A percentile compares a stretch with the other conserved stretches of the same genome.
Evolutionary conservation across 1,139 yeast genomes (phyloP).

Genomic region (Suzukiozyma palmioleophila): DNA sequence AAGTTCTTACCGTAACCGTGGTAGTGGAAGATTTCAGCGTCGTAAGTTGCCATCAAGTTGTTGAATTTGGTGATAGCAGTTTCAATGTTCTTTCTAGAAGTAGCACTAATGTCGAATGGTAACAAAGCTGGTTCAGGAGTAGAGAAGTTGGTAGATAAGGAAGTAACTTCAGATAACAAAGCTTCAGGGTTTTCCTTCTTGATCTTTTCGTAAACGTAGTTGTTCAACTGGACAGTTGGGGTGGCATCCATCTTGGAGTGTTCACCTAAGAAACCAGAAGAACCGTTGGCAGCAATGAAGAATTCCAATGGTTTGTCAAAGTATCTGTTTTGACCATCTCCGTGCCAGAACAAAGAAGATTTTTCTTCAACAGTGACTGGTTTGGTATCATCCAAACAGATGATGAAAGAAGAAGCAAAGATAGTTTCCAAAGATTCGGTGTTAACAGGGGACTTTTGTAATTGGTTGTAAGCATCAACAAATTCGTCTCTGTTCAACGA

Average conservation of each 20-base stretch:
- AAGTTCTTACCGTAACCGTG: conserved; percentile 68
- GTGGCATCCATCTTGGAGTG: conserved; percentile 99
- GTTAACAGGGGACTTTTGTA: conserved; percentile 55
- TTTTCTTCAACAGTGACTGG: conserved; percentile 85
- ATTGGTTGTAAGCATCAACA: conserved; percentile 56
- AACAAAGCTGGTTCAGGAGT: conserved; percentile 19
- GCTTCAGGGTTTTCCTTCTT: conserved; percentile 38
- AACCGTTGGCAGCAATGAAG: conserved; percentile 75
- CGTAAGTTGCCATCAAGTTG: conserved; percentile 48
- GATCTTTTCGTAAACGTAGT: conserved; percentile 61
- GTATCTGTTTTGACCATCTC: conserved; percentile 85
- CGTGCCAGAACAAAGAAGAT: conserved; percentile 90
- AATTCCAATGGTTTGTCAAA: conserved; percentile 91
- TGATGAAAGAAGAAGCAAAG: conserved; percentile 72
- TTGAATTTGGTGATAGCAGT: conserved; percentile 55
- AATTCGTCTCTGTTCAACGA: conserved; percentile 85
- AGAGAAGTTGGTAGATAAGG: conserved; percentile 5
- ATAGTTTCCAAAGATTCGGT: conserved; percentile 60
- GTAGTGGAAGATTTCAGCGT: conserved; percentile 64
- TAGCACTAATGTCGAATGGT: conserved; percentile 48
- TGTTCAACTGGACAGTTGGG: conserved; percentile 86
- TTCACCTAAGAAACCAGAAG: conserved; percentile 92
- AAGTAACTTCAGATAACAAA: conserved; percentile 26
- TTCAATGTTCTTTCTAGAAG: conserved; percentile 48
- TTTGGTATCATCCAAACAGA: conserved; percentile 68